phyloP scores from a whole-genome alignment of 495 filamentous ascomycete species.

The Saxophila tyrrhenica region DNA sequence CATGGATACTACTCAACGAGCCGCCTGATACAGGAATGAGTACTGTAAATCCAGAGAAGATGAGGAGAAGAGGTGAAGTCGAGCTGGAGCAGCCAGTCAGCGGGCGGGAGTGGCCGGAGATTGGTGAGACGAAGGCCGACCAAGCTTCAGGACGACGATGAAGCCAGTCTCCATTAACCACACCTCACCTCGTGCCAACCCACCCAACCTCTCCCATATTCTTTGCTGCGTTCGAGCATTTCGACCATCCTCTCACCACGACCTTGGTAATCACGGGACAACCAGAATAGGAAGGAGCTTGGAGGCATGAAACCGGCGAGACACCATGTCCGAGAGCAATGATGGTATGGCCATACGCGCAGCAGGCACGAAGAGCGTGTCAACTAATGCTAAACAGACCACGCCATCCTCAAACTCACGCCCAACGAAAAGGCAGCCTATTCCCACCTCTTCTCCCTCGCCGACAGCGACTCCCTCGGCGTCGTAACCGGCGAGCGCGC shows the following conservation, averaged over 20 bases:
- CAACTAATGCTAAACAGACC: conserved; percentile 28
- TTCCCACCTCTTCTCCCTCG: conserved; percentile 77
- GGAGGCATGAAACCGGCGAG: not conserved
- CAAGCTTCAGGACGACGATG: not conserved
- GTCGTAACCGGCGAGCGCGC: conserved; percentile 93
- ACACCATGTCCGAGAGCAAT: not conserved
- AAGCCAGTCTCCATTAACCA: not conserved
- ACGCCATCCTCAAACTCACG: conserved; percentile 72
- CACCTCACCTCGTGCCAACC: not conserved
- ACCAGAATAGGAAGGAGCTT: not conserved
- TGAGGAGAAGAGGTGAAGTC: not conserved
- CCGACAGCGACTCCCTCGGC: conserved; percentile 80
- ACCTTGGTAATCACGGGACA: not conserved
- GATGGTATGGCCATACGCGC: not conserved
- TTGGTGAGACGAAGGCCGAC: not conserved
- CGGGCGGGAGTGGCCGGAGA: not conserved
- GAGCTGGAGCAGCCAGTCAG: not conserved
- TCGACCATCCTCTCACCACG: not conserved
- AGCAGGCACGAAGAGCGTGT: not conserved
- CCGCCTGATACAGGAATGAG: no score
- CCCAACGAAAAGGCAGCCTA: conserved; percentile 88
- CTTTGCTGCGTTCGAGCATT: not conserved
- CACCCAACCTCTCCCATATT: not conserved
- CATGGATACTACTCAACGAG: no score
- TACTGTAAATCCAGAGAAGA: not conserved